phyloP scores from a whole-genome alignment of 306 rosid species.

The Quercus berberidifolia region DNA sequence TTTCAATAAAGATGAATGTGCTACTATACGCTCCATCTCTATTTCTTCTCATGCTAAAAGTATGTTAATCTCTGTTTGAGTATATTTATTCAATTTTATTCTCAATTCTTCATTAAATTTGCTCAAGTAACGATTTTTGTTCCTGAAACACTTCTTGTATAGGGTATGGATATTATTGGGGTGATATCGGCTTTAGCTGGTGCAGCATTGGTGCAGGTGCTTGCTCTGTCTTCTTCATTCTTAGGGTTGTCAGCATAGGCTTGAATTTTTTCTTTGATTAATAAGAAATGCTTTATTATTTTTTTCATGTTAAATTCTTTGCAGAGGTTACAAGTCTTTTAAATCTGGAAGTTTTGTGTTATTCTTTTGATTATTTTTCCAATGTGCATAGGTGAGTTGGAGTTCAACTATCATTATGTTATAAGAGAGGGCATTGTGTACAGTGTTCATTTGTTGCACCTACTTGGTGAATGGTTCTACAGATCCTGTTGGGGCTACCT shows the following conservation, averaged over 20 bases:
- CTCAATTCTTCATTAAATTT: not conserved
- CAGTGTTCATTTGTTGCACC: conserved; percentile 34
- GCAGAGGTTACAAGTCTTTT: conserved; percentile 22
- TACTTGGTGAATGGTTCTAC: conserved; percentile 46
- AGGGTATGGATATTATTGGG: conserved; percentile 75
- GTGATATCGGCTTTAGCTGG: conserved; percentile 74
- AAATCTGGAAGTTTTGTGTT: conserved; percentile 21
- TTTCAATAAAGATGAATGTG: conserved; percentile 94
- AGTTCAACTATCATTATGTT: conserved; percentile 29
- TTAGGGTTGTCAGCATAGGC: not conserved
- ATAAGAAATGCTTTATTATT: conserved; percentile 4
- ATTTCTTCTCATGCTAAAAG: conserved; percentile 88
- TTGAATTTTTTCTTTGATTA: not conserved
- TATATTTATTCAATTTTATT: not conserved
- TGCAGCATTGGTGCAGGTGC: conserved; percentile 92
- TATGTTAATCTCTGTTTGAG: conserved; percentile 18
- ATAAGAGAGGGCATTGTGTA: conserved; percentile 32
- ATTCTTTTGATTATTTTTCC: conserved; percentile 26
- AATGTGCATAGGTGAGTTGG: conserved; percentile 61
- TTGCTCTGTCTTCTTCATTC: conserved; percentile 11
- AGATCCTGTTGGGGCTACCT: conserved; percentile 86
- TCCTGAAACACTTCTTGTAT: conserved; percentile 23
- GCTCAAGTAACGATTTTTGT: conserved; percentile 18
- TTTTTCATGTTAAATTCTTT: conserved; percentile 19
- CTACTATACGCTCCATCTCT: conserved; percentile 91